phyloP scores from a whole-genome alignment of 2,329 filamentous ascomycete species.

The Tympanopsis confertula region DNA sequence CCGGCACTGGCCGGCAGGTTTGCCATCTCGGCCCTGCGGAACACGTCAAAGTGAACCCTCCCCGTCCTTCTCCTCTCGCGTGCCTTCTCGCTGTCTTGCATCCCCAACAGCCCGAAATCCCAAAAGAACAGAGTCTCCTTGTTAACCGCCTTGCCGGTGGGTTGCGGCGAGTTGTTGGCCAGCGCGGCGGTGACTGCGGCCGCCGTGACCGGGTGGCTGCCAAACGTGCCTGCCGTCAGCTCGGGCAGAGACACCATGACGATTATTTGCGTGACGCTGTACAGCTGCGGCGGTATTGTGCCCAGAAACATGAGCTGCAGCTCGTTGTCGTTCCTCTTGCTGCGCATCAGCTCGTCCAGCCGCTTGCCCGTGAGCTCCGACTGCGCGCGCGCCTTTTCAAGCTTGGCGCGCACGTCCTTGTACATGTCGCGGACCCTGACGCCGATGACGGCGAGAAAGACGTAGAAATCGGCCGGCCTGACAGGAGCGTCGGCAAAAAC shows the following conservation, averaged over 20 bases:
- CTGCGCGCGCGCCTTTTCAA: constrained; percentile 31
- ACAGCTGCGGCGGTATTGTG: too few species aligned
- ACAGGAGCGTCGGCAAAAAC: constrained; percentile 38
- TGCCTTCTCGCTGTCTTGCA: neutral
- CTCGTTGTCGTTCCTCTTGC: too few species aligned
- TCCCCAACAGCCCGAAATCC: neutral
- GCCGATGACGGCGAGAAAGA: constrained; percentile 38
- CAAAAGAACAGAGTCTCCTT: neutral
- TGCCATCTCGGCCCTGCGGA: constrained; percentile 1
- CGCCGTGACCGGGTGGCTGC: too few species aligned
- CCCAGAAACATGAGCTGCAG: too few species aligned
- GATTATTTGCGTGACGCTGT: too few species aligned
- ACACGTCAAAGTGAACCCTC: neutral
- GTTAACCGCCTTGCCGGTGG: too few species aligned
- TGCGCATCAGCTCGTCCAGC: constrained; percentile 20
- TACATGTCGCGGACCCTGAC: constrained; percentile 39
- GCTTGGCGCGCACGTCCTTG: constrained; percentile 27
- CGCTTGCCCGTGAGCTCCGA: constrained; percentile 31
- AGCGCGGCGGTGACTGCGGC: too few species aligned
- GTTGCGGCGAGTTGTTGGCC: too few species aligned
- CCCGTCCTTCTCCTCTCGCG: too few species aligned
- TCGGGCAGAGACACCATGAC: too few species aligned
- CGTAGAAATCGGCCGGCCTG: constrained; percentile 50
- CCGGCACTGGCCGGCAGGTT: constrained; percentile 4
- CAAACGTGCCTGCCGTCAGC: too few species aligned